Percentiles rank a stretch among this genome's conserved stretches.
phyloP scores from a whole-genome alignment of 345 rosid genomes.

The Moricandia arvensis region DNA sequence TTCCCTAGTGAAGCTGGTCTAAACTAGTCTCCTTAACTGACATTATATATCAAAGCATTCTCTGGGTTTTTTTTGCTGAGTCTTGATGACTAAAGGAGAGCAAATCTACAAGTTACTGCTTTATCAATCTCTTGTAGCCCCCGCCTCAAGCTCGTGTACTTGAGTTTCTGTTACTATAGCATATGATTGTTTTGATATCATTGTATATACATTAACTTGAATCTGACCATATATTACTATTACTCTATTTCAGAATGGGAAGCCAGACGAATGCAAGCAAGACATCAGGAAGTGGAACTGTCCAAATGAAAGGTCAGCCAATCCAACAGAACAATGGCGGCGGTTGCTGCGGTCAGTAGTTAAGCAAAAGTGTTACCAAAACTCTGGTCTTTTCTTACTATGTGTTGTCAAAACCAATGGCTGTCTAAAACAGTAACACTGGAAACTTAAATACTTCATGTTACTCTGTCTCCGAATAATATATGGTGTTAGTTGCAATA shows the following conservation, averaged over 20 bases:
- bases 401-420: conserved; percentile 19
- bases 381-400: not conserved
- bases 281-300: conserved; percentile 54
- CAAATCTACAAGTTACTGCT: not conserved
- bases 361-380: not conserved
- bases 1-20: not conserved
- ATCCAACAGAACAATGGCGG: conserved; percentile 54
- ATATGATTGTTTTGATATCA: not conserved
- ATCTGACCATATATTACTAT: not conserved
- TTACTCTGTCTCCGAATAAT: conserved; percentile 14
- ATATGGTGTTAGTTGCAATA: conserved; percentile 24
- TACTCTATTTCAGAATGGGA: conserved; percentile 54
- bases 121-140: not conserved
- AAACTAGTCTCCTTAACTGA: not conserved
- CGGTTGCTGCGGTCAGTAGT: conserved; percentile 64
- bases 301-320: conserved; percentile 79
- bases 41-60: conserved; percentile 9
- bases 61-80: not conserved
- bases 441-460: conserved; percentile 8
- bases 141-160: not conserved
- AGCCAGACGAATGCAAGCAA: conserved; percentile 62
- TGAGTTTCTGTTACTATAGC: not conserved
- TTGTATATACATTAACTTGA: not conserved
- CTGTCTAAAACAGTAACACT: conserved; percentile 14
- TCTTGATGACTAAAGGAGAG: not conserved